These are phyloP conservation scores for Gremmenia infestans DNA, from an alignment of 2,329 filamentous ascomycete genomes.

Conservation along the genomic window DNA sequence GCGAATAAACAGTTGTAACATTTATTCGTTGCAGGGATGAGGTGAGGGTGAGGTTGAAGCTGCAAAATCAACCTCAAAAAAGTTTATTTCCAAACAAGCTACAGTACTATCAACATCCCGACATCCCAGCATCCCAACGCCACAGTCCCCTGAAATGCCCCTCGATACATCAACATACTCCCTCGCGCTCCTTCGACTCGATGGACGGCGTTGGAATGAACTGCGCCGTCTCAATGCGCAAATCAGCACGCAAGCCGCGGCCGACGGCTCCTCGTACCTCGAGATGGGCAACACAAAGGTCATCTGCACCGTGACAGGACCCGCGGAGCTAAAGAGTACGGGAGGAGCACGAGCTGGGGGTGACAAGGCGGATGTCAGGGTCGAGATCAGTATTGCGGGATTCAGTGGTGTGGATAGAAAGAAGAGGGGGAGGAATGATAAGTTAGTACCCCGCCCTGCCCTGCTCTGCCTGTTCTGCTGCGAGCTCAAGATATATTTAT, in stretches of 20 bases:
- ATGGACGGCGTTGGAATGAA: constrained; percentile 93
- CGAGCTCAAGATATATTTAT: too few relatives aligned
- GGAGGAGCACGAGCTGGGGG: constrained; percentile 35
- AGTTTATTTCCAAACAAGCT: not conserved
- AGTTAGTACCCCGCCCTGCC: constrained; percentile 47
- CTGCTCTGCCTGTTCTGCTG: not conserved
- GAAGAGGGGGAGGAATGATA: constrained; percentile 69
- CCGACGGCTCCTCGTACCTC: constrained; percentile 88
- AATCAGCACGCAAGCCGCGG: constrained; percentile 86
- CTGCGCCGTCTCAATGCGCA: constrained; percentile 82
- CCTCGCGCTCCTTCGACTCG: constrained; percentile 76
- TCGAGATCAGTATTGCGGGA: constrained; percentile 79
- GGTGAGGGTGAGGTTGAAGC: too few relatives aligned
- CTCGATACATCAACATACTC: constrained; percentile 92
- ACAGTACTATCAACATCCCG: not conserved
- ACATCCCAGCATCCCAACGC: not conserved
- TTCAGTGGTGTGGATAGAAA: constrained; percentile 86
- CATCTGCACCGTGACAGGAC: constrained; percentile 86
- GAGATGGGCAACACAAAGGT: constrained; percentile 98
- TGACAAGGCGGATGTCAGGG: constrained; percentile 62
- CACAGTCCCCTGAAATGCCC: constrained; percentile 56
- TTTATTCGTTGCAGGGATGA: too few relatives aligned
- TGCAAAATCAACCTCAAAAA: not conserved
- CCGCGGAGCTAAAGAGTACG: constrained; percentile 60
- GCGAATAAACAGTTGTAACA: too few relatives aligned